A percentile compares a stretch with the other conserved stretches of the same genome.
These are phyloP conservation scores for Alternaria infectoria DNA, from an alignment of 2,329 filamentous ascomycete species.

Conservation along the genomic window DNA sequence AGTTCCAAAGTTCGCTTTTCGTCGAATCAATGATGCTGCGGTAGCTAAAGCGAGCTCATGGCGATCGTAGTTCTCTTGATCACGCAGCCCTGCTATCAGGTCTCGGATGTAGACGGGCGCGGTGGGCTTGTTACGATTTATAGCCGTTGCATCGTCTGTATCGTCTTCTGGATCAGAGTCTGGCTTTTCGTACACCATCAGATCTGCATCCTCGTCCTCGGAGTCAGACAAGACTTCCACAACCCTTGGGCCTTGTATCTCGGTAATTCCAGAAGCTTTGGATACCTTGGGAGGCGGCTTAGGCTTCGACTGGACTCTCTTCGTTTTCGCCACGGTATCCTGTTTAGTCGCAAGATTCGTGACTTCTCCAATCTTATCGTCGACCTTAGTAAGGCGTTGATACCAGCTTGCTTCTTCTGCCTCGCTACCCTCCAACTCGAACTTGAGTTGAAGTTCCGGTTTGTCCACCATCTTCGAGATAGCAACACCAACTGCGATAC, in stretches of 20 bases:
- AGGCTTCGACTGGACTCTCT: constrained; percentile 2
- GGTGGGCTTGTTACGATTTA: constrained; percentile 81
- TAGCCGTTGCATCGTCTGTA: constrained; percentile 87
- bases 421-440: constrained; percentile 80
- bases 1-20: constrained; percentile 86
- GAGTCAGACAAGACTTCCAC: constrained; percentile 60
- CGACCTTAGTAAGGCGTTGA: constrained; percentile 66
- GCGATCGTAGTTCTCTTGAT: constrained; percentile 82
- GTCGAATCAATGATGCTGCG: constrained; percentile 79
- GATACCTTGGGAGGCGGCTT: constrained; percentile 13
- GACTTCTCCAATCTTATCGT: constrained; percentile 66
- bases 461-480: constrained; percentile 69
- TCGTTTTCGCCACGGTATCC: neutral
- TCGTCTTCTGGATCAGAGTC: constrained; percentile 90
- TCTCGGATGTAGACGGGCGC: constrained; percentile 91
- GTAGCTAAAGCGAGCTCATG: constrained; percentile 80
- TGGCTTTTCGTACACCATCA: constrained; percentile 82
- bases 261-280: constrained; percentile 22
- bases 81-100: constrained; percentile 77
- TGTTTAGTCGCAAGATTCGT: constrained; percentile 18
- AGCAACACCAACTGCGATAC: constrained; percentile 84
- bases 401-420: constrained; percentile 78
- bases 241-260: constrained; percentile 52
- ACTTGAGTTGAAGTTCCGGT: constrained; percentile 75
- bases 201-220: constrained; percentile 62